Base-by-base conservation (phyloP, 2,329 filamentous ascomycete species). In the Orbilia quercus region DNA sequence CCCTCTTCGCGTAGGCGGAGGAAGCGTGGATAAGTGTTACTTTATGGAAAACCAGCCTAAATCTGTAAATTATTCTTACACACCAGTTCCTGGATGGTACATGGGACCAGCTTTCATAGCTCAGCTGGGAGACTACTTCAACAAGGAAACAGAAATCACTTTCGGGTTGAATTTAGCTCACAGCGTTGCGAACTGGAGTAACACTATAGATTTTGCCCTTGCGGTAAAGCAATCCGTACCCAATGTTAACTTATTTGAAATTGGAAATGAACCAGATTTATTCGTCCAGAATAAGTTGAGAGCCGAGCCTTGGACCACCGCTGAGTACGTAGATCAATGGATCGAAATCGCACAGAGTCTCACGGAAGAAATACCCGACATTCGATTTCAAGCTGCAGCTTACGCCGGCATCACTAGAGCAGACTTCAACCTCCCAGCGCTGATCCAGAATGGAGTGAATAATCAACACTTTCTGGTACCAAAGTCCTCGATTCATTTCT, bases 121-220 rank as follows among this genome's bases (percentile, higher is more conserved):
- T 4, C 20, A 16, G 2, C 45, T 60, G 5, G 23, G 23, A 1
- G 48, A 50, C 18, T 60, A 60, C 25, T 60, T 60, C 12, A 9
- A 9, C 36, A 36, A 36, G n/a, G 38, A 63, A 20, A 54, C 16
- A 4, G 47, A 54, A n/a, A 44, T 63, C 36, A 63, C 34, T 7
- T 63, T 63, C 22, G 59, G 59, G n/a, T 36, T 63, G 14, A 63
- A 63, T 31, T 25, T 63, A 28, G 59, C 34, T 1, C 40, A 63
- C 54, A 18, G 16, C 20, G 42, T 45, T 11, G 38, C 23, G 5
- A 63, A 63, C 18, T 63, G 59, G 59, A 44, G n/a, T 1, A 63
- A 63, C 16, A 63, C 59, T 5, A 12, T 63, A 7, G 22, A 54
- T 14, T 63, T 63, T 53, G 59, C 47, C 7, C 7, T 53, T 7